These are phyloP conservation scores for Fraxinus baroniana DNA, from an alignment of 305 asterid genomes.

Conservation along the genomic window DNA sequence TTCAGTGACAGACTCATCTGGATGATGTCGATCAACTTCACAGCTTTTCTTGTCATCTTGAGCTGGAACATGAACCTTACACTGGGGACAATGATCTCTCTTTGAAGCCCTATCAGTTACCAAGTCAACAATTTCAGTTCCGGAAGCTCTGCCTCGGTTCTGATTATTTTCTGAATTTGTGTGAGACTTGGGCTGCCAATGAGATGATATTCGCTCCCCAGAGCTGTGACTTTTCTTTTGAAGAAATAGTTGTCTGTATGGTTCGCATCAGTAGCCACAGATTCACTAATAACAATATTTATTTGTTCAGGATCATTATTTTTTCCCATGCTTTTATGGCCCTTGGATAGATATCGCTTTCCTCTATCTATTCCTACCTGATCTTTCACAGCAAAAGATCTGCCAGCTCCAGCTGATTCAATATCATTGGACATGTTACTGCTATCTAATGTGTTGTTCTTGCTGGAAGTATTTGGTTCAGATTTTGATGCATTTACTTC, in stretches of 20 bases:
- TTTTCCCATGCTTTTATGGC: constrained; percentile 45
- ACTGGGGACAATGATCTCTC: constrained; percentile 48
- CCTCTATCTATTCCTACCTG: constrained; percentile 60
- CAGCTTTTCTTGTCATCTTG: constrained; percentile 25
- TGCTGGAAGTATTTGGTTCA: constrained; percentile 29
- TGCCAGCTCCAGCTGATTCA: constrained; percentile 26
- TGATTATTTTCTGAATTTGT: constrained; percentile 41
- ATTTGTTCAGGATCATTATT: constrained; percentile 32
- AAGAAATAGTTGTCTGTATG: constrained; percentile 37
- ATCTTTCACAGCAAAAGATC: constrained; percentile 45
- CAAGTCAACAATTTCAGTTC: constrained; percentile 32
- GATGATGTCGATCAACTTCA: constrained; percentile 28
- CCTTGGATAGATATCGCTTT: constrained; percentile 50
- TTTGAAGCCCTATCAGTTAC: constrained; percentile 39
- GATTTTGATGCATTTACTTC: constrained; percentile 34
- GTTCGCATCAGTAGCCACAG: constrained; percentile 39
- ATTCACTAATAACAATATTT: constrained; percentile 37
- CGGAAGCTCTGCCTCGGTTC: constrained; percentile 39
- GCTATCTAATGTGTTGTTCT: constrained; percentile 25
- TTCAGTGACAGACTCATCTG: constrained; percentile 28
- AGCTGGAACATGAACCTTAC: constrained; percentile 28
- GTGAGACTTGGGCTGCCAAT: constrained; percentile 82
- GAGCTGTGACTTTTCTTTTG: constrained; percentile 52
- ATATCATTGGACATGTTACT: constrained; percentile 26
- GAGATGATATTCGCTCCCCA: constrained; percentile 58